A percentile compares a stretch with the other conserved stretches of the same genome.
Conservation (phyloP, 2,329 filamentous ascomycete species). For the Juglanconis sp. region DNA sequence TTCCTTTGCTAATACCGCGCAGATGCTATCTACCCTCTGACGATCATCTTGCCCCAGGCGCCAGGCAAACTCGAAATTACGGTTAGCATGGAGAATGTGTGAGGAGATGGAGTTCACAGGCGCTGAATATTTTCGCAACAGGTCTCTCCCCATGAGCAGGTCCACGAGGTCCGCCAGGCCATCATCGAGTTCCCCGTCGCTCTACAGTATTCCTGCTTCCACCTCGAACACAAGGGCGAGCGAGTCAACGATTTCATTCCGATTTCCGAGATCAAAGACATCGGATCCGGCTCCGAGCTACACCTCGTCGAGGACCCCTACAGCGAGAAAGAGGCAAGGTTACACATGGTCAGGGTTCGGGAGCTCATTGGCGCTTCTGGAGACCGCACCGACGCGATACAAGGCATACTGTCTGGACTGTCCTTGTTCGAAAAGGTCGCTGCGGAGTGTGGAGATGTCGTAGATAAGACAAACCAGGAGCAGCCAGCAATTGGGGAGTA, state of each 20-base stretch:
- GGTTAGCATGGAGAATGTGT: constrained; percentile 48
- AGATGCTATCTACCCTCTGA: constrained; percentile 59
- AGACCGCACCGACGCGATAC: constrained; percentile 79
- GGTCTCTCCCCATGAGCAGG: constrained; percentile 91
- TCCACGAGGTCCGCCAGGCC: constrained; percentile 94
- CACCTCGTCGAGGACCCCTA: constrained; percentile 90
- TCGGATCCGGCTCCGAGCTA: constrained; percentile 75
- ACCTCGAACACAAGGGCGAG: constrained; percentile 84
- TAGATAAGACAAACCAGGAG: constrained; percentile 44
- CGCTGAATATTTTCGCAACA: constrained; percentile 35
- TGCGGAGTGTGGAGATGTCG: constrained; percentile 37
- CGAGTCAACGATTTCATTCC: constrained; percentile 94
- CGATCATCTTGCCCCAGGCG: constrained; percentile 77
- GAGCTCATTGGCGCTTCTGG: constrained; percentile 92
- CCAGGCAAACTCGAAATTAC: constrained; percentile 79
- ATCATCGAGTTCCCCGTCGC: constrained; percentile 90
- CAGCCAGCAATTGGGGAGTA: constrained; percentile 59
- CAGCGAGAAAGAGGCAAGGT: constrained; percentile 94
- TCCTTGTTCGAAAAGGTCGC: constrained; percentile 83
- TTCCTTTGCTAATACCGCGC: constrained; percentile 19
- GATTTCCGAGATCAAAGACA: constrained; percentile 80
- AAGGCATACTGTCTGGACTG: constrained; percentile 79
- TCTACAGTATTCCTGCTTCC: constrained; percentile 98
- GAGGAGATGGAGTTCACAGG: neutral
- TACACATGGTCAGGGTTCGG: constrained; percentile 86